Evolutionary conservation across 169 alveolate species (phyloP), one percentile per base, ranked within the genome.

Genomic region (Cryptosporidium xiaoi): DNA sequence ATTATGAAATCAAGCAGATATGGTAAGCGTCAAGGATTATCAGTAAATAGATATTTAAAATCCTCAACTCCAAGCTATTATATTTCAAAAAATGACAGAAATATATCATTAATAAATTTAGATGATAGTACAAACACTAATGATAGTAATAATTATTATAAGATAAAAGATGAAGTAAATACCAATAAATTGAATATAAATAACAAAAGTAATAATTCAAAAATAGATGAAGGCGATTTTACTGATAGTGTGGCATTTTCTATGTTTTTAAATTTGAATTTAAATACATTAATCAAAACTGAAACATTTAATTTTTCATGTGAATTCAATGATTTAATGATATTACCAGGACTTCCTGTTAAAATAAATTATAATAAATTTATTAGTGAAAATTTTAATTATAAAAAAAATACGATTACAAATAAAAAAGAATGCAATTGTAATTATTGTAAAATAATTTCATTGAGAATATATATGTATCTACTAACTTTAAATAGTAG

Each of bases 261-360:
- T 5, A 20, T 77, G 33, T 64, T 77, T 1, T 53, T 77, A n/a
- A 77, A 64, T 13, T 12, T 77, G 13, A 62, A 77, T n/a, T 12
- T 60, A 2, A 62, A 29, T 12, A 10, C 71, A 20, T 55, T 20
- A 24, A 36, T 77, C 44, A 77, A 24, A 71, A 31, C 58, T 24
- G 69, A 77, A 3, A 62, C 62, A 15, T 77, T 77, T 48, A 53
- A 62, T n/a, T 10, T 56, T 40, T 56, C 87, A 3, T 40, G 62
- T 20, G 71, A 77, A 46, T 77, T 58, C 15, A 77, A 62, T 60
- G 87, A 77, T 15, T n/a, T 60, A 51, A 56, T 68, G 53, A 77
- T 77, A 20, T 62, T 77, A 8, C 87, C 87, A 12, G 87, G 87
- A 24, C 56, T 77, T 60, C 87, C 87, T 60, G 51, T 77, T 3